Conservation (phyloP, 805 yeast species). For the Maudiozyma bulderi region DNA sequence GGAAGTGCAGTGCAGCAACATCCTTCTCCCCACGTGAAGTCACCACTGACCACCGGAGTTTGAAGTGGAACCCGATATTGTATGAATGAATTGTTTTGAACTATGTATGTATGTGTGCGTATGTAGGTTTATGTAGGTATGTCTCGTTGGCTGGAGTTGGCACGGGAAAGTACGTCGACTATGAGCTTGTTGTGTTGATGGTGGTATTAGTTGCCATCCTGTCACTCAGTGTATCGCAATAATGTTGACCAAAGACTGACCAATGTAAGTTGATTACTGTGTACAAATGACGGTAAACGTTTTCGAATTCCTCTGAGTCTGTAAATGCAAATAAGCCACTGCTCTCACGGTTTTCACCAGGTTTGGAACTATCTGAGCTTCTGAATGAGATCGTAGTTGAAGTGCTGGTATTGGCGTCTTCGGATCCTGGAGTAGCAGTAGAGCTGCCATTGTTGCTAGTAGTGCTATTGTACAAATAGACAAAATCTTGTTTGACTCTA, state of each 20-base stretch:
- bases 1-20: too few species aligned
- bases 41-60: too few species aligned
- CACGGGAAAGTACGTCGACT: not conserved
- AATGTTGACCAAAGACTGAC: conserved; percentile 71
- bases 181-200: not conserved
- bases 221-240: conserved; percentile 35
- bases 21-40: too few species aligned
- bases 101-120: not conserved
- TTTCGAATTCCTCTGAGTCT: conserved; percentile 43
- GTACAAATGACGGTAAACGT: conserved; percentile 49
- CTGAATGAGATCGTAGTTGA: not conserved
- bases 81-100: not conserved
- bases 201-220: not conserved
- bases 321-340: conserved; percentile 15
- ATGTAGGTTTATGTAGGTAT: not conserved
- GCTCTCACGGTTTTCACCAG: not conserved
- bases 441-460: not conserved
- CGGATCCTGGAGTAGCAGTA: conserved; percentile 1
- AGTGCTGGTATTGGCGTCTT: not conserved
- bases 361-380: not conserved
- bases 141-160: too few species aligned
- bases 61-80: too few species aligned
- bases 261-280: conserved; percentile 70
- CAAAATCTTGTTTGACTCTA: conserved; percentile 27
- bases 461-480: conserved; percentile 20